Base-by-base conservation (phyloP, 352 stramenopile species). In the Albugo candida region DNA sequence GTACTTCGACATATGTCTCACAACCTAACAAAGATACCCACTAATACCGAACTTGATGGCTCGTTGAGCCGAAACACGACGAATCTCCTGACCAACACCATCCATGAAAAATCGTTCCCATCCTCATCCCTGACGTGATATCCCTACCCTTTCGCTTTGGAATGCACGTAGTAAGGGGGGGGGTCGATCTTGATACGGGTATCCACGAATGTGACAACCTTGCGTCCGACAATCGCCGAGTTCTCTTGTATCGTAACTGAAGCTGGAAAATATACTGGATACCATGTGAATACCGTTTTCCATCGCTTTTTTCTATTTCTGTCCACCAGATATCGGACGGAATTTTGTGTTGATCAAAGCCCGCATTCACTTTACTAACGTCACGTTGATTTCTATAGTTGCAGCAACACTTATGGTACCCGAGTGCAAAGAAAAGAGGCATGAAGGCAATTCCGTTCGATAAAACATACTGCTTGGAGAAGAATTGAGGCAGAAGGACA, bases 301-400 rank as follows among this genome's bases (percentile, higher is more conserved):
- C 94, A 59, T 98, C 81, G 12, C 95, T 99, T 64, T 99, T 95
- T 47, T 99, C 96, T 70, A 99, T 99, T 62, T 99, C 96, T 20
- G 99, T 74, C 96, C 96, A 99, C 18, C 99, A 60, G 12, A 99
- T 95, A 69, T 99, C 96, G 62, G 98, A 98, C 5, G 96, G 96
- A 58, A 99, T 98, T 61, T 98, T 68, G 39, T 96, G 65, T 51
- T 96, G 87, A 57, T 98, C 92, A 58, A 97, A 97, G 36, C 87
- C 89, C 20, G 65, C 67, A 54, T 92, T 60, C 11, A 88, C 75
- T 40, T 79, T 66, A 17, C 81, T 77, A 18, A 98, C 85, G 63
- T 98, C 94, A 16, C 78, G 69, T 52, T 99, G 95, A 63, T 98
- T 96, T 52, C 96, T 95, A 70, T 99, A 98, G 70, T 99, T 99